Evolutionary conservation across 2,329 filamentous ascomycete genomes (phyloP).

Genomic region (Arthrobotrys entomopaga): DNA sequence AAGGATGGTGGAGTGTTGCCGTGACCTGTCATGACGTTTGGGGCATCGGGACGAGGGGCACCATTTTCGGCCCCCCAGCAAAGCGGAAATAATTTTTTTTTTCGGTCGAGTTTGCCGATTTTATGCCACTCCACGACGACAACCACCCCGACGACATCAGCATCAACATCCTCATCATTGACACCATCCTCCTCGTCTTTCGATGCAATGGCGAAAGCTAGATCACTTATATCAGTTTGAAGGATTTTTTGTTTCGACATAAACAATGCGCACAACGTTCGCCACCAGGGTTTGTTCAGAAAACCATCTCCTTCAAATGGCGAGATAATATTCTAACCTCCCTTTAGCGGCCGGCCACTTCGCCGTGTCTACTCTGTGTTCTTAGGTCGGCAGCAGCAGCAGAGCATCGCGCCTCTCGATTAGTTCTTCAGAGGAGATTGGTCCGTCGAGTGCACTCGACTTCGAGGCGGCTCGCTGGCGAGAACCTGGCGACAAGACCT

Average conservation of each 20-base stretch:
- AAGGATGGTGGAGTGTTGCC: background rate
- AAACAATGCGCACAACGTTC: constrained; percentile 42
- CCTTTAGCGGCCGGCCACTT: constrained; percentile 34
- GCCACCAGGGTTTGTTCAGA: constrained; percentile 42
- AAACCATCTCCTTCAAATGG: background rate
- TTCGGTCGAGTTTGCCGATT: constrained; percentile 8
- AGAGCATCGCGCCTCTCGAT: constrained; percentile 30
- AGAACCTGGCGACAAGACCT: constrained; percentile 36
- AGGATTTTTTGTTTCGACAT: constrained; percentile 8
- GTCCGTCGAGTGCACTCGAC: constrained; percentile 44
- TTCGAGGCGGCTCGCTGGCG: constrained; percentile 41
- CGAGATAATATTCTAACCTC: constrained; percentile 23
- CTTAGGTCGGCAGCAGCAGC: constrained; percentile 41
- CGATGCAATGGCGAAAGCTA: constrained; percentile 10
- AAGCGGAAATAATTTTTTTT: constrained; percentile 10
- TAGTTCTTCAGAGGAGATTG: constrained; percentile 24
- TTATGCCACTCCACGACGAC: background rate
- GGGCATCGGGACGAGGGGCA: constrained; percentile 7
- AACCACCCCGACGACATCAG: constrained; percentile 14
- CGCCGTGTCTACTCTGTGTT: constrained; percentile 50
- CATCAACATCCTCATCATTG: background rate
- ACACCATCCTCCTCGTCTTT: constrained; percentile 3
- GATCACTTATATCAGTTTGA: background rate
- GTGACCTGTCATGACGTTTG: background rate
- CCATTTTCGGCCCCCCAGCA: background rate